Conservation (phyloP, 2,329 filamentous ascomycete genomes). For the Penicillium paneum region DNA sequence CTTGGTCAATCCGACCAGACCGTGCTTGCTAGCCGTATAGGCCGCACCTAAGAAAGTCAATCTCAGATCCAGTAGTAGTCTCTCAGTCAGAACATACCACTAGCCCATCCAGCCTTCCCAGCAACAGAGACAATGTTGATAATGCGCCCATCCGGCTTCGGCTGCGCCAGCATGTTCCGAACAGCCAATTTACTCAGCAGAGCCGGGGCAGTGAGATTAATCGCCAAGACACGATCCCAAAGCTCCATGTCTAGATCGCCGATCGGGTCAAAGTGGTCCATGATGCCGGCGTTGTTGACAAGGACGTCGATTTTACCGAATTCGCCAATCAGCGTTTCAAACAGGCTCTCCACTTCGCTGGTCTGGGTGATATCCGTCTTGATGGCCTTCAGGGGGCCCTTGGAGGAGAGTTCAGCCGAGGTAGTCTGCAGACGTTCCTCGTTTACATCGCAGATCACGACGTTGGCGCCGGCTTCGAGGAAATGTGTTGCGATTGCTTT, state of each 20-base stretch:
- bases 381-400: slow-evolving; percentile 26
- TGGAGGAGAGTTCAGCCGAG: slow-evolving; percentile 23
- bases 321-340: slow-evolving; percentile 27
- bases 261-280: slow-evolving; percentile 56
- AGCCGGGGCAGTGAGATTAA: slow-evolving; percentile 58
- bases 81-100: slow-evolving; percentile 30
- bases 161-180: slow-evolving; percentile 43
- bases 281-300: slow-evolving; percentile 58
- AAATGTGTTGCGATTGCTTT: slow-evolving; percentile 37
- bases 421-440: slow-evolving; percentile 24
- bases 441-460: slow-evolving; percentile 40
- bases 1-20: slow-evolving; percentile 53
- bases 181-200: slow-evolving; percentile 53
- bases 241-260: slow-evolving; percentile 46
- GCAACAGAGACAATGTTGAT: slow-evolving; percentile 54
- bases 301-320: slow-evolving; percentile 56
- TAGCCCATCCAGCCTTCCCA: slow-evolving; percentile 42
- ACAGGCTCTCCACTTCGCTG: slow-evolving; percentile 37
- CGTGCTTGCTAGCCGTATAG: slow-evolving; percentile 56
- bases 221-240: slow-evolving; percentile 55
- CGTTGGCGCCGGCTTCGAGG: slow-evolving; percentile 37
- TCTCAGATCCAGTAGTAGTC: not conserved
- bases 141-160: slow-evolving; percentile 45
- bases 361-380: slow-evolving; percentile 40
- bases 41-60: slow-evolving; percentile 40